Evolutionary conservation across 208 protist species (phyloP).

Genomic region (Leishmania amazonensis): DNA sequence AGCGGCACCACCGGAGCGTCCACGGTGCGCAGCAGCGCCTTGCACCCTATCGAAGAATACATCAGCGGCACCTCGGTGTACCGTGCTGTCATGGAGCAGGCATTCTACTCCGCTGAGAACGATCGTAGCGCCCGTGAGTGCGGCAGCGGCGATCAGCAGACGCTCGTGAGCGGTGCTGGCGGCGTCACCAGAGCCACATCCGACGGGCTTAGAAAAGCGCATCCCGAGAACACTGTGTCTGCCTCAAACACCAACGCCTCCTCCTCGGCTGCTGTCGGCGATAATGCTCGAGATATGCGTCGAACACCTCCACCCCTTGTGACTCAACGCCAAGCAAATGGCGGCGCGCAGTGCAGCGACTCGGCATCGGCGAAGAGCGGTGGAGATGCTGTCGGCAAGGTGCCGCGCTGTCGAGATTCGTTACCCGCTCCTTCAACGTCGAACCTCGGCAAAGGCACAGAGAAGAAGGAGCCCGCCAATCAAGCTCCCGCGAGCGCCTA

Average conservation of each 20-base stretch:
- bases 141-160: not conserved
- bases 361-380: not conserved
- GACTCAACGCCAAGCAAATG: not conserved
- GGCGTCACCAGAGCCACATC: not conserved
- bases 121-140: no score
- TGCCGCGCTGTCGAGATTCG: not conserved
- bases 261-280: not conserved
- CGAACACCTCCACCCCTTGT: not conserved
- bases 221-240: not conserved
- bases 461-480: not conserved
- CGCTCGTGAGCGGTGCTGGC: not conserved
- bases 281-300: not conserved
- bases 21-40: not conserved
- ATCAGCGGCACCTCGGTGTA: constrained; percentile 58
- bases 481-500: not conserved
- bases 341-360: not conserved
- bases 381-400: not conserved
- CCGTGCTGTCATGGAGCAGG: constrained; percentile 16
- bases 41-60: constrained; percentile 57
- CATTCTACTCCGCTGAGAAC: no score
- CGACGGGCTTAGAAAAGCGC: not conserved
- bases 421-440: not conserved
- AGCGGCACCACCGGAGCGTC: not conserved
- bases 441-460: not conserved
- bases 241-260: not conserved